A percentile compares a stretch with the other conserved stretches of the same genome.
Evolutionary conservation across 2,329 filamentous ascomycete genomes (phyloP).

Genomic region (Rachicladosporium sp.): DNA sequence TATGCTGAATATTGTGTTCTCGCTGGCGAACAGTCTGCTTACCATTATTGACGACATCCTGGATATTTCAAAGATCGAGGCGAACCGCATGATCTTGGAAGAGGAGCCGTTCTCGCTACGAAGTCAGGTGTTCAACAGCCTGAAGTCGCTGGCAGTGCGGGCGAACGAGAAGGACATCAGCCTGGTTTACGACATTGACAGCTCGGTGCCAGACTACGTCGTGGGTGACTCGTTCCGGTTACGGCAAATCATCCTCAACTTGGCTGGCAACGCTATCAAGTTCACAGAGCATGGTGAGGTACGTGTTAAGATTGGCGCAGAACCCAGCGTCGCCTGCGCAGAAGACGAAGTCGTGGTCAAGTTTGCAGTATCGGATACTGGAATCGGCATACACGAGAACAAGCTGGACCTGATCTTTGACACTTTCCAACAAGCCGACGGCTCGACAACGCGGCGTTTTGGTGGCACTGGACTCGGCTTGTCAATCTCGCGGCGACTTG

Average conservation of each 20-base stretch:
- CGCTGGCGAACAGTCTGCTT: constrained; percentile 85
- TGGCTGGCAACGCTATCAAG: constrained; percentile 97
- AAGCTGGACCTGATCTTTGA: constrained; percentile 97
- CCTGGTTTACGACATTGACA: constrained; percentile 86
- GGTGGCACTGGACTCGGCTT: constrained; percentile 87
- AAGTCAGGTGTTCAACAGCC: constrained; percentile 89
- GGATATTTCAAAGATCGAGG: constrained; percentile 69
- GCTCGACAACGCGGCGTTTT: constrained; percentile 90
- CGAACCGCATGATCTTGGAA: constrained; percentile 95
- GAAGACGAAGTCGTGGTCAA: constrained; percentile 82
- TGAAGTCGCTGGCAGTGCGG: constrained; percentile 94
- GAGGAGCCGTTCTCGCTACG: constrained; percentile 92
- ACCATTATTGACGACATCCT: constrained; percentile 85
- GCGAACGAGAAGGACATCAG: constrained; percentile 92
- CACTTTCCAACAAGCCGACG: constrained; percentile 96
- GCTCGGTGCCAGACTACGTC: constrained; percentile 85
- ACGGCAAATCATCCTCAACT: constrained; percentile 89
- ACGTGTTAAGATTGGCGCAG: constrained; percentile 75
- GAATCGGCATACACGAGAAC: constrained; percentile 89
- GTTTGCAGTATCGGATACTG: constrained; percentile 90
- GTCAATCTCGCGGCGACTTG: constrained; percentile 88
- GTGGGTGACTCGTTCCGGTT: constrained; percentile 94
- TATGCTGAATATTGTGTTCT: constrained; percentile 97
- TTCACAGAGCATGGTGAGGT: constrained; percentile 97
- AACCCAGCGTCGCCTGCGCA: constrained; percentile 52